Base-by-base conservation (phyloP, 768 basidiomycete genomes). In the Kwoniella bestiolae region DNA sequence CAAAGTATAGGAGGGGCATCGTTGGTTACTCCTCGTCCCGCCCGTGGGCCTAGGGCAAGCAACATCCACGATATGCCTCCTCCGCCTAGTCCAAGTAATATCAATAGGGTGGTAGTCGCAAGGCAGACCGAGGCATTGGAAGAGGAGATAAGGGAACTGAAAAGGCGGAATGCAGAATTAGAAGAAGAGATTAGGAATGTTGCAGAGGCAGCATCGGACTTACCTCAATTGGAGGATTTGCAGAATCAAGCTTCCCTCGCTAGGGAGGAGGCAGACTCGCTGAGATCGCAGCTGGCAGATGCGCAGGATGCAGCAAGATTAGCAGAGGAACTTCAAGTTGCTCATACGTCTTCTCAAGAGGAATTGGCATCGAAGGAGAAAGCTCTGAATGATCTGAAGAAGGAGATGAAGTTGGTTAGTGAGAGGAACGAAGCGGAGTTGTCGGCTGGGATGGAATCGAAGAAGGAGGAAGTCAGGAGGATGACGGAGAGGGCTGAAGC, bases 81-180 rank as follows among this genome's bases (percentile, higher is more conserved):
- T 3, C 78, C 78, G 14, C 73, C 79, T 2, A 76, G 74, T 55
- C 79, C 78, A 6, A 55, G 66, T 32, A 74, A 77, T 60, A 69
- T 91, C 32, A 85, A 47, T 31, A 38, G 62, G 44, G 60, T 63
- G 8, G 60, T 69, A 2, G 56, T 65, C n/a, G 63, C 61, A 1
- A 59, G 66, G 18, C 71, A 71, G 52, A 47, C 41, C 14, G 63
- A 87, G 62, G 84, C 86, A 1, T 83, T 90, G 8, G 89, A 91
- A 75, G 86, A 86, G 60, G 91, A 92, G 76, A 90, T 89, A 64
- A 83, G 84, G 55, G 85, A 87, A 23, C 81, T 92, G 29, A 85
- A 78, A 25, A 56, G 61, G 31, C 65, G 69, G 16, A 80, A 80
- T 63, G 70, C 72, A 16, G 76, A 79, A 23, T 65, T 78, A 26